Evolutionary conservation across 805 yeast genomes (phyloP), one percentile per base, ranked within the genome.

Genomic region (Diddensiella santjacobensis): DNA sequence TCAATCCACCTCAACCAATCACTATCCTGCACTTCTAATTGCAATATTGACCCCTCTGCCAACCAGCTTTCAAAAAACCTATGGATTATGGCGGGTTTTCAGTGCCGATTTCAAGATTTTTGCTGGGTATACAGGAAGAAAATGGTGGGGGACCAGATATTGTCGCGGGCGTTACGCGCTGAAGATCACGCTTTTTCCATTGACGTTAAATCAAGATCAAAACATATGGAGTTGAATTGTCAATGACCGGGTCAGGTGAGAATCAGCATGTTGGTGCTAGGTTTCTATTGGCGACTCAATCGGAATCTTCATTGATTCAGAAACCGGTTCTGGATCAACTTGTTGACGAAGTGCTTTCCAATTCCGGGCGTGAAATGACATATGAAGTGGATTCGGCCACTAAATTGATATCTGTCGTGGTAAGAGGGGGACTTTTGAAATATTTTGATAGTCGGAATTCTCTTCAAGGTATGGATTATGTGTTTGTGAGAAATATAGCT

Each of bases 251-350:
- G 19, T 39, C 22, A 19, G 20, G 37, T 38, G 24, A 10, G 11
- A n/a, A 20, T 6, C 29, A 18, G 15, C 6, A 8, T 11, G 29
- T 6, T 6, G 40, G 13, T 22, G 18, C 45, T 29, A 42, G 29
- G 22, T 41, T 11, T 29, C 19, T 29, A 8, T 13, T 41, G 15
- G 45, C 45, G 6, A 36, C 48, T 13, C 49, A 46, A 19, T 40
- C 49, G 3, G 49, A 46, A 31, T 15, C 46, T 10, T 22, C 44
- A 3, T 18, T 46, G 36, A 33, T 40, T 20, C 49, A 46, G 36
- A 41, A 40, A 30, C 5, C 26, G 11, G 40, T 46, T 4, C 22
- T 46, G 13, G 43, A 31, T 11, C 26, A 42, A 37, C 23, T 46
- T 8, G 29, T 46, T 4, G 22, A 42, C 8, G 49, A 46, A 22